Conservation (phyloP, 1,284 basidiomycete genomes). For the Sporisorium iseilematis-ciliati region DNA sequence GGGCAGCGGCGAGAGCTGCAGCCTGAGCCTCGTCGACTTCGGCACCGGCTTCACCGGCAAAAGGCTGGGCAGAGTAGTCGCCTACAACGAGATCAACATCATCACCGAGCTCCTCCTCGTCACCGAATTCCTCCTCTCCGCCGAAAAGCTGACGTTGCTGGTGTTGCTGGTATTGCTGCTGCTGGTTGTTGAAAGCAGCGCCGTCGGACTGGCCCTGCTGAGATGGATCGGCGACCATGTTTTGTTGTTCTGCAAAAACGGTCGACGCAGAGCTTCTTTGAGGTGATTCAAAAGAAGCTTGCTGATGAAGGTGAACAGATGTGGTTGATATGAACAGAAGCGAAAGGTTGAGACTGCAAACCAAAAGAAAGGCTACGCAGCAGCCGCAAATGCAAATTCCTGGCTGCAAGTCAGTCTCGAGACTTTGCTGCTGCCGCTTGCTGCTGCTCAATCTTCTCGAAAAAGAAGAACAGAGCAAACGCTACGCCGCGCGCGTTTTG, state of each 20-base stretch:
- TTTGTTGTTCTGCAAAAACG: not conserved
- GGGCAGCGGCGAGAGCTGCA: conserved; percentile 58
- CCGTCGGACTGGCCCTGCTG: conserved; percentile 43
- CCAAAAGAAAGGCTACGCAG: conserved; percentile 6
- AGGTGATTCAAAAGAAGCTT: conserved; percentile 40
- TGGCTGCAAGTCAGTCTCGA: not conserved
- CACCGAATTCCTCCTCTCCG: conserved; percentile 54
- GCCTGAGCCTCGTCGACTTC: conserved; percentile 51
- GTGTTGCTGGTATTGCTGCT: conserved; percentile 43
- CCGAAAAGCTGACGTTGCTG: conserved; percentile 55
- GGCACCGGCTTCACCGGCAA: conserved; percentile 34
- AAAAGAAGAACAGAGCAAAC: not conserved
- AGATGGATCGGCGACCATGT: conserved; percentile 39
- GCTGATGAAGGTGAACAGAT: conserved; percentile 16
- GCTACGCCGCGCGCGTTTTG: conserved; percentile 5
- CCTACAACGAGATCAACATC: conserved; percentile 57
- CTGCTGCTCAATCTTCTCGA: conserved; percentile 6
- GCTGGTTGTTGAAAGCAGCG: conserved; percentile 36
- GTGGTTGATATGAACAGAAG: conserved; percentile 5
- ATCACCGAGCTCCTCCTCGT: conserved; percentile 57
- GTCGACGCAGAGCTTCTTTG: conserved; percentile 34
- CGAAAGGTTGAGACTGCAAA: not conserved
- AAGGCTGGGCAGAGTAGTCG: conserved; percentile 35
- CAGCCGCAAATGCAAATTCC: not conserved
- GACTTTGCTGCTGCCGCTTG: not conserved